Base-by-base conservation (phyloP, 257 asterid species). In the Rhazya stricta region DNA sequence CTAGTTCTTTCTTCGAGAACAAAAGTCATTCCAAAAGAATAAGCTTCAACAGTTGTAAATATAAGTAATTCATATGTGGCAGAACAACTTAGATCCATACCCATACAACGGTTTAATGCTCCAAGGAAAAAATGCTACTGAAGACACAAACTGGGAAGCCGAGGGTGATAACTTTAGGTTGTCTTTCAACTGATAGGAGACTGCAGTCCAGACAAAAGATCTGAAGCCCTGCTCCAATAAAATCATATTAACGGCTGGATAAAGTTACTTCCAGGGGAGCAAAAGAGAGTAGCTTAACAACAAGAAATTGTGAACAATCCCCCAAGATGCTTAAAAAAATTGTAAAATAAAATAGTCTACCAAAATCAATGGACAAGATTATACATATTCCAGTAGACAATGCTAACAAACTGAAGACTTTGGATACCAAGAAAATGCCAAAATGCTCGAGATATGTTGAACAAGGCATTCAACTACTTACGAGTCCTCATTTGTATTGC, bases 181-280 rank as follows among this genome's bases (percentile, higher is more conserved):
- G 88, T 94, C 98, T 89, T 94, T 94, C 77, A 94, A 86, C 86
- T 89, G 96, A 84, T 94, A 94, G 18, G 97, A 91, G 75, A 94
- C 97, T 34, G 97, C 96, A 71, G 97, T 94, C 98, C 98, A 94
- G 36, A 92, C 98, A 71, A 91, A 94, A 74, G 97, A 94, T 84
- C 98, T 90, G 83, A 94, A 94, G 34, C 98, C 98, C 98, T 94
- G 92, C 77, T 87, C 78, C 78, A 79, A 81, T 19, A 79, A 71
- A 88, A 72, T 58, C 74, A 76, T 29, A 25, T 10, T 71, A 71
- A 25, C 63, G 73, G 57, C 46, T 21, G 72, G 73, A 74, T 65
- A 32, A 54, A 53, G n/a, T 21, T 27, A 37, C 30, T 51, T 68
- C 8, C 57, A 0, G 60, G 18, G 1, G 53, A 70, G 30, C 0